Conservation (phyloP, 1,139 yeast genomes). For the Kodamaea suecica region DNA sequence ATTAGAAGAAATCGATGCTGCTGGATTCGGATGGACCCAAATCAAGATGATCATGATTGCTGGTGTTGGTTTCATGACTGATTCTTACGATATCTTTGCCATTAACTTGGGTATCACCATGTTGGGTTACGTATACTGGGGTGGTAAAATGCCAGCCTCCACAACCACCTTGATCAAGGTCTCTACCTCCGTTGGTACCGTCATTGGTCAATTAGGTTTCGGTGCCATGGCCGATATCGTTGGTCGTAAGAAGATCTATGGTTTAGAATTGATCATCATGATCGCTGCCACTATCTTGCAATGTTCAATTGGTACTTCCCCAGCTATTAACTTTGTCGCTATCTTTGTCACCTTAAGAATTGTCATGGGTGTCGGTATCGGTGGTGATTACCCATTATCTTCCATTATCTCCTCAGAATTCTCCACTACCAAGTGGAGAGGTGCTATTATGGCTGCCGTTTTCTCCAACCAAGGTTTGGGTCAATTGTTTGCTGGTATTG, state of each 20-base stretch:
- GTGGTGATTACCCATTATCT: conserved; percentile 98
- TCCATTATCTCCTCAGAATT: conserved; percentile 89
- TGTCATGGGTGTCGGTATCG: conserved; percentile 93
- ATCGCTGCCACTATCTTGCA: conserved; percentile 77
- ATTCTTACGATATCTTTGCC: conserved; percentile 88
- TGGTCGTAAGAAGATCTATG: conserved; percentile 87
- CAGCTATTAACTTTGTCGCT: conserved; percentile 70
- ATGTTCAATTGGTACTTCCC: conserved; percentile 65
- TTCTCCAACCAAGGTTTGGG: conserved; percentile 94
- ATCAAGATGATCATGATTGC: conserved; percentile 84
- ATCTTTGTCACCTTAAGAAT: conserved; percentile 74
- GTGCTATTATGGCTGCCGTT: conserved; percentile 92
- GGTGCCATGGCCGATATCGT: conserved; percentile 81
- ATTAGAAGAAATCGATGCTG: conserved; percentile 81
- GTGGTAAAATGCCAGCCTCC: conserved; percentile 60
- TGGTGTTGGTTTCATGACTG: conserved; percentile 93
- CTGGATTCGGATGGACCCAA: conserved; percentile 85
- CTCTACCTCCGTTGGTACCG: conserved; percentile 92
- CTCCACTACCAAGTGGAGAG: conserved; percentile 92
- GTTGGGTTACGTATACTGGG: conserved; percentile 76
- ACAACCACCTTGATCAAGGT: conserved; percentile 76
- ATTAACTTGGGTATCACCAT: conserved; percentile 76
- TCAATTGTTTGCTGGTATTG: conserved; percentile 81
- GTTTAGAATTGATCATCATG: conserved; percentile 81
- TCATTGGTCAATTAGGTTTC: conserved; percentile 84